Conservation (phyloP, 768 basidiomycete genomes). For the Albatrellus ellisii region DNA sequence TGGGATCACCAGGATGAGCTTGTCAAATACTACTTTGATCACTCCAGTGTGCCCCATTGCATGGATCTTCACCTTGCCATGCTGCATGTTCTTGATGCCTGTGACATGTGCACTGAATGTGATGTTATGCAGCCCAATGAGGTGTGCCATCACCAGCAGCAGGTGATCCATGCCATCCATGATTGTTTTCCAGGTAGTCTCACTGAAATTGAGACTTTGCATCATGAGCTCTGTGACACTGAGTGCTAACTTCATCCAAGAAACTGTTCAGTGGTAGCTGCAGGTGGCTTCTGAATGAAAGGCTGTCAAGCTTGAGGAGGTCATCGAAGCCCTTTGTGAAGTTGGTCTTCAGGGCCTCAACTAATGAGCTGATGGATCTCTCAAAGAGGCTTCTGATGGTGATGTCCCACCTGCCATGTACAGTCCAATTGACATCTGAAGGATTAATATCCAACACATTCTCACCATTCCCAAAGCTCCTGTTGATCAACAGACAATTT, state of each 20-base stretch:
- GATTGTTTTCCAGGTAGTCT: constrained; percentile 13
- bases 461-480: not conserved
- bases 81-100: constrained; percentile 7
- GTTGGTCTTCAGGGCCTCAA: constrained; percentile 5
- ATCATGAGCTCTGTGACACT: constrained; percentile 16
- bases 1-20: constrained; percentile 14
- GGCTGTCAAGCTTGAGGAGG: constrained; percentile 12
- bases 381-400: constrained; percentile 9
- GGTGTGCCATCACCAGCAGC: constrained; percentile 12
- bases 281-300: constrained; percentile 15
- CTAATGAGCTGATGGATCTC: constrained; percentile 6
- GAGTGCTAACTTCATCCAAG: constrained; percentile 11
- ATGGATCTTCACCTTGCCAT: constrained; percentile 9
- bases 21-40: constrained; percentile 11
- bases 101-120: constrained; percentile 13
- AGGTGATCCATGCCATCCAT: constrained; percentile 14
- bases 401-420: constrained; percentile 3
- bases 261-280: constrained; percentile 6
- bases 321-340: constrained; percentile 9
- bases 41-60: not conserved
- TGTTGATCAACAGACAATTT: constrained; percentile 11
- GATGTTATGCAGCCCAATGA: constrained; percentile 13
- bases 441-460: constrained; percentile 6
- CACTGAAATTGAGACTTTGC: constrained; percentile 16
- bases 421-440: constrained; percentile 3